A percentile compares a stretch with the other conserved stretches of the same genome.
phyloP scores from a whole-genome alignment of 768 basidiomycete species.

The Kwoniella newhampshirensis region DNA sequence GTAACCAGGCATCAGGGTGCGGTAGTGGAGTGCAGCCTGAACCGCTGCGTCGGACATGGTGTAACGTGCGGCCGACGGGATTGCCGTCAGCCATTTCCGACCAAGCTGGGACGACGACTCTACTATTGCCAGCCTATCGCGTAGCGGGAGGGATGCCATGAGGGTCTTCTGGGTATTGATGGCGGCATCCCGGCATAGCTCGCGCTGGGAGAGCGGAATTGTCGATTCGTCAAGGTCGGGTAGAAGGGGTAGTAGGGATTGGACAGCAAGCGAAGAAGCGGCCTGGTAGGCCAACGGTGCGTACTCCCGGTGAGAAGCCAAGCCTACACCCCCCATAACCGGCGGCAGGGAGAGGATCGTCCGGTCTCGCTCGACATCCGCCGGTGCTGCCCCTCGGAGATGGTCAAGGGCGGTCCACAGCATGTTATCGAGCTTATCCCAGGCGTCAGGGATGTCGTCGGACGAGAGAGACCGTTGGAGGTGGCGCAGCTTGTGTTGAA shows the following conservation, averaged over 20 bases:
- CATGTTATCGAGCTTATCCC: not conserved
- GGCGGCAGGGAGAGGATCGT: conserved; percentile 1
- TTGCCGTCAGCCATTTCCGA: conserved; percentile 2
- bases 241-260: not conserved
- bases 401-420: not conserved
- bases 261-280: too few relatives aligned
- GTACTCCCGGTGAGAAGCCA: not conserved
- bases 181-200: not conserved
- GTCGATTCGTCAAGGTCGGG: not conserved
- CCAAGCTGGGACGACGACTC: not conserved
- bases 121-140: not conserved
- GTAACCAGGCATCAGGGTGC: not conserved
- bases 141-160: not conserved
- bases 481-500: conserved; percentile 11
- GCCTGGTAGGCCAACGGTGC: not conserved
- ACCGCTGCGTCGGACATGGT: not conserved
- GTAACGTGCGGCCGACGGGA: not conserved
- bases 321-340: not conserved
- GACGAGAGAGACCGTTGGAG: conserved; percentile 1
- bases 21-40: not conserved
- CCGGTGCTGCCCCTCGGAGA: too few relatives aligned
- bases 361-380: not conserved
- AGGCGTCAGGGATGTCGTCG: not conserved
- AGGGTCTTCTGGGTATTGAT: not conserved
- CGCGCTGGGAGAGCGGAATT: not conserved